Base-by-base conservation (phyloP, 495 filamentous ascomycete species). In the Penicillium manginii region DNA sequence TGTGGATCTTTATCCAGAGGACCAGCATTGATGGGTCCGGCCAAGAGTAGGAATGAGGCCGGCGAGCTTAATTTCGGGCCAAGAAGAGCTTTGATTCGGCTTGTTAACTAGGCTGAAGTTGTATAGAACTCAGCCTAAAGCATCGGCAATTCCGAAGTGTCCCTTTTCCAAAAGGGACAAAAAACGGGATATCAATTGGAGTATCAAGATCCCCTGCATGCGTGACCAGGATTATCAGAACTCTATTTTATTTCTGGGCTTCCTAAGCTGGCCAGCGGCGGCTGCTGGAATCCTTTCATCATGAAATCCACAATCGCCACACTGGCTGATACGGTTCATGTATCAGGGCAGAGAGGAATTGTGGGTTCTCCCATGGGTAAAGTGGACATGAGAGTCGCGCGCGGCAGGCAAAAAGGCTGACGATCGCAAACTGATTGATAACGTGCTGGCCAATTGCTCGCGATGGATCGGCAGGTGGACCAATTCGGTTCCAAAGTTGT, bases 401-500 rank as follows among this genome's bases (percentile, higher is more conserved):
- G 45, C 21, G 45, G 31, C 17, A 45, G 42, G 49, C 7, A 32
- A 54, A 54, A 59, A 50, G 59, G 23, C 45, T 37, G 49, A 42
- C 45, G 49, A 52, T 57, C 54, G 50, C 54, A 56, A n/a, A n/a
- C 59, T 63, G 65, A 68, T 68, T 66, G 65, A 68, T 68, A 68
- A 66, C 12, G 23, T 17, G 6, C 9, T 22, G 14, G 14, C 62
- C 57, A 66, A 60, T 65, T 17, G 18, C 4, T 23, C 14, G 21
- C 14, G 10, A 17, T 18, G 17, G 62, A 65, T 65, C 63, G 57
- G 59, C 62, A 53, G 15, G 35, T 58, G 64, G 56, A 52, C 33
- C 54, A 23, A 15, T 32, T 57, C 58, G 58, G 53, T 23, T 43
- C 26, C 26, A 29, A 29, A 29, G 26, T 29, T 29, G 6, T n/a